Evolutionary conservation across 2,329 filamentous ascomycete species (phyloP), one percentile per base, ranked within the genome.

Genomic region (Rhynchosporium agropyri): DNA sequence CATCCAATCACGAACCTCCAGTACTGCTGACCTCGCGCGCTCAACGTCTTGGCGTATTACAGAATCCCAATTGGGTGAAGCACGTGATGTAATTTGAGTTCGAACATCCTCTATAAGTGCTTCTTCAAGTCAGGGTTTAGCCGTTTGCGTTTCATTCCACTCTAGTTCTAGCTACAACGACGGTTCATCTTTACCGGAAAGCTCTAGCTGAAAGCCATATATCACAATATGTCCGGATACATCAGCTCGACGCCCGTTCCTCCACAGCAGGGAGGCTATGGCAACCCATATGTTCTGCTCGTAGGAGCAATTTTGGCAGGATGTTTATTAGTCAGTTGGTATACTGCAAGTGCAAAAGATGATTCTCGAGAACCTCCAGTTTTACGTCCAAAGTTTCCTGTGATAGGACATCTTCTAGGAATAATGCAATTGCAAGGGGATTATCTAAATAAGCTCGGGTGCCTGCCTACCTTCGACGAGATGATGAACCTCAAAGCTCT

Each of bases 401-500:
- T 78, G 26, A 69, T 83, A 38, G 80, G 80, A 3, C 80, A 82
- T 64, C 72, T 81, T 13, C 69, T 82, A 38, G 77, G 77, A 4
- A 70, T 81, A 61, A 65, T 79, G 10, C 63, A 67, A 29, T 63
- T 75, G 40, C 71, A 75, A 46, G 70, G 71, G 15, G 67, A 72
- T 48, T 80, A 80, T 60, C 70, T 74, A 45, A 61, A 68, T 9
- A 74, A 68, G 9, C 46, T 80, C 4, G 73, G 75, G 78, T 79
- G 62, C 33, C 70, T 61, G 33, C 5, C 6, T 12, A 3, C 28
- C 7, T 7, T 26, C 2, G 49, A n/a, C 28, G 55, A 33, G 40
- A 33, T 53, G 15, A 10, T 15, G 9, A 6, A 48, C 33, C 4
- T 28, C 40, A 50, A 13, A 20, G n/a, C 53, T 59, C 33, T 45